Evolutionary conservation across 345 rosid genomes (phyloP), one percentile per base, ranked within the genome.

Genomic region (Barbarea vulgaris): DNA sequence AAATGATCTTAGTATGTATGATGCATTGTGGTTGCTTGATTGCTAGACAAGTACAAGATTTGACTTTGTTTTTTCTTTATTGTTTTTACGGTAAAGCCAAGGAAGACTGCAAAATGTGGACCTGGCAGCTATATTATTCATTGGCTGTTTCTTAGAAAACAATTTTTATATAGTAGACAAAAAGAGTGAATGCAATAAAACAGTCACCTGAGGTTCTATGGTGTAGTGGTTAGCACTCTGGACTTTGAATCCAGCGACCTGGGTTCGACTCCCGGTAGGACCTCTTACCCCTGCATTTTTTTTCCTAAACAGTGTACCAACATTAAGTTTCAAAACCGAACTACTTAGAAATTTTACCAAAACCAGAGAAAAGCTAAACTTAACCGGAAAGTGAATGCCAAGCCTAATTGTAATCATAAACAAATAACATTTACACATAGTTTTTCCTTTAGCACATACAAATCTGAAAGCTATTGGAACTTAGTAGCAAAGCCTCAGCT

Each of bases 171-270:
- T 17, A 9, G 1, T 4, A 28, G 42, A 42, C n/a, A 12, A 69
- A 69, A 28, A 0, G 0, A 0, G 3, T 42, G 1, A 13, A 7
- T 37, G 57, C 74, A 70, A 58, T 47, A 15, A 2, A 52, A n/a
- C 1, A 14, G 1, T 1, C 46, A 58, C 19, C 10, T 41, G 64
- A 56, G 54, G 42, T 69, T 41, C 42, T 86, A 85, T 90, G 97
- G 98, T 91, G 96, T 90, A 87, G 94, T 90, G 94, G 99, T 93
- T 90, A 93, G 98, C 98, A 92, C 94, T 93, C 89, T 88, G 98
- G 93, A 90, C 93, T 89, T 89, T 89, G 97, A 90, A 95, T 92
- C 98, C 88, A 87, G 97, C 87, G 91, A 89, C 93, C 94, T 87
- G 93, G 90, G 96, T 86, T 90, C 91, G 91, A 92, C 87, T 90